These are phyloP conservation scores for Chlamydomonas sp. DNA, from an alignment of 139 green algal genomes.

Conservation along the genomic window DNA sequence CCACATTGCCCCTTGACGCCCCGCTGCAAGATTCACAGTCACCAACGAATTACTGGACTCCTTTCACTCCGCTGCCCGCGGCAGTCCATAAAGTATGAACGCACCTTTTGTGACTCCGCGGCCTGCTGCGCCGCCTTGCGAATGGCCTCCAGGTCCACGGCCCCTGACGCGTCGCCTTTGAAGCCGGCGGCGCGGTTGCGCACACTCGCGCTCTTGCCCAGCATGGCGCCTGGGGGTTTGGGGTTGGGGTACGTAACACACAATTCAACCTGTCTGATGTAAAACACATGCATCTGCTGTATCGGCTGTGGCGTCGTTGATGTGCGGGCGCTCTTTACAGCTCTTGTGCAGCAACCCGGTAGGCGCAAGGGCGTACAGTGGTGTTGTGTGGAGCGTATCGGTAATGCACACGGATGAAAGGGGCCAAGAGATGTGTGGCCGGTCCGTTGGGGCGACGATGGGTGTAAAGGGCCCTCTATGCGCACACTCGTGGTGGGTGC, in stretches of 20 bases:
- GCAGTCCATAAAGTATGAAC: background rate
- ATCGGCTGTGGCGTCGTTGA: too few species aligned
- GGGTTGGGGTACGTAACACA: background rate
- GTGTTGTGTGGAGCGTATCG: too few species aligned
- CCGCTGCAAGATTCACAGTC: background rate
- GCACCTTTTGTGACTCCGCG: constrained; percentile 44
- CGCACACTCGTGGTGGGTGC: too few species aligned
- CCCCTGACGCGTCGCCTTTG: constrained; percentile 4
- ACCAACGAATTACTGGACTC: background rate
- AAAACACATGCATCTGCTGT: too few species aligned
- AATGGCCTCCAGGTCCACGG: constrained; percentile 33
- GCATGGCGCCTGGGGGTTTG: background rate
- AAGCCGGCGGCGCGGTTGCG: constrained; percentile 24
- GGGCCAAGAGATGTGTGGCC: too few species aligned
- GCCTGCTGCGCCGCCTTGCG: constrained; percentile 43
- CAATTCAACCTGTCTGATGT: background rate
- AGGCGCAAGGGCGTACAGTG: too few species aligned
- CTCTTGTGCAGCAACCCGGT: too few species aligned
- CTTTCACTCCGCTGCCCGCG: background rate
- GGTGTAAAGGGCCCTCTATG: too few species aligned
- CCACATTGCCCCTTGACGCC: background rate
- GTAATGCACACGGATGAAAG: too few species aligned
- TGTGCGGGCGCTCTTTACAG: too few species aligned
- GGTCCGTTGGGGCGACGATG: too few species aligned
- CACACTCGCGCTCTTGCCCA: background rate